Evolutionary conservation across 1,284 basidiomycete species (phyloP), one percentile per base, ranked within the genome.

Genomic region (Ceratobasidium sp.): DNA sequence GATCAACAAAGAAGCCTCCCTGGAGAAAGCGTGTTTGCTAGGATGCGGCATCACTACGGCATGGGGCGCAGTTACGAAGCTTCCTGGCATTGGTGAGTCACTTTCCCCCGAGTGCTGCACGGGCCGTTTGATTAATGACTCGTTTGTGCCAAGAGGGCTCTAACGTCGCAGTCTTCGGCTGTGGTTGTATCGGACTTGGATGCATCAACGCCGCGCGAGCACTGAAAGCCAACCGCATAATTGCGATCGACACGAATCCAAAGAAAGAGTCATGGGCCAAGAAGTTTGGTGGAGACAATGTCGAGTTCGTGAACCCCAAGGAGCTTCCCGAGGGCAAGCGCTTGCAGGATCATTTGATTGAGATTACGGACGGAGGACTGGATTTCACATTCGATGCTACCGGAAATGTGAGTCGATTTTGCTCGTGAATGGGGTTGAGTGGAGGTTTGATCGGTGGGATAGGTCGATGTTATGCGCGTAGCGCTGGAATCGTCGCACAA

Each of bases 41-140:
- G 97, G 97, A 20, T 98, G 97, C 82, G 97, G 97, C 83, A 97
- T 99, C 84, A 99, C 97, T 53, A 99, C 97, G n/a, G 97, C 96
- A 18, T 97, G 94, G 92, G 95, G 95, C 78, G 93, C 95, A 15
- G 95, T 96, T 64, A 88, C 89, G 67, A 95, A 95, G 86, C 93
- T 94, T 84, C 89, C 91, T 44, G 93, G 93, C 79, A 90, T 95
- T 84, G 89, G 94, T 95, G 82, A 70, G 92, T 87, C 33, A 7
- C 51, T 20, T 63, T 51, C 33, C 68, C 68, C 28, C 33, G 26
- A 26, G 23, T 56, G n/a, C 60, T 63, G 39, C 56, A 4, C 46
- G 33, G 55, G 13, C 28, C 28, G 33, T 33, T 33, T 28, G 40
- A 46, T 28, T 10, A 42, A 33, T 28, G 28, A 28, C 20, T 49